Conservation (phyloP, 192 early-diverging fungal genomes). For the Coemansia sp. region DNA sequence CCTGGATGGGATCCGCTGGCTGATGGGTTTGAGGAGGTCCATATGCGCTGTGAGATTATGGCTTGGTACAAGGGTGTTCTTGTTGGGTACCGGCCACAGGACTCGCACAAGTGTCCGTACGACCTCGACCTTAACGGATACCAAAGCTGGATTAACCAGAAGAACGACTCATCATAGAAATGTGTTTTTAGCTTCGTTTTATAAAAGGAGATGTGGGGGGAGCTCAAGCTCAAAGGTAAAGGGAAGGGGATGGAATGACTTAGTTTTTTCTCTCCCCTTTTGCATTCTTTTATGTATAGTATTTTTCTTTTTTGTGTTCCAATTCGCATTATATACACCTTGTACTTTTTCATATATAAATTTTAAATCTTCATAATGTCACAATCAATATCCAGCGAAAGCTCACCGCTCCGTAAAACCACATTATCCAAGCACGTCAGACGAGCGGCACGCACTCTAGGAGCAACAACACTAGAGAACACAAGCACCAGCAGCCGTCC, state of each 20-base stretch:
- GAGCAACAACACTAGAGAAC: neutral
- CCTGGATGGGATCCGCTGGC: slow-evolving; percentile 36
- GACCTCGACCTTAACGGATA: slow-evolving; percentile 32
- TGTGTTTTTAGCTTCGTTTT: too few relatives aligned
- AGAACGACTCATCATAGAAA: too few relatives aligned
- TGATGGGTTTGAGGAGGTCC: slow-evolving; percentile 39
- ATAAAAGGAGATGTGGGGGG: too few relatives aligned
- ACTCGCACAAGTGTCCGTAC: slow-evolving; percentile 25
- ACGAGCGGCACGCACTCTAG: slow-evolving; percentile 37
- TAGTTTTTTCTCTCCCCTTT: too few relatives aligned
- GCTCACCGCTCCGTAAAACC: slow-evolving; percentile 13
- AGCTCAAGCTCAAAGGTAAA: too few relatives aligned
- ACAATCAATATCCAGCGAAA: neutral
- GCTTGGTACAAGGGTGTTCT: slow-evolving; percentile 22
- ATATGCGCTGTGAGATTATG: slow-evolving; percentile 39
- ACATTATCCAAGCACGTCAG: slow-evolving; percentile 27
- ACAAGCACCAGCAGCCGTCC: neutral
- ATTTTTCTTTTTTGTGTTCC: neutral
- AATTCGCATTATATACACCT: too few relatives aligned
- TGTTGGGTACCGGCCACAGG: slow-evolving; percentile 31
- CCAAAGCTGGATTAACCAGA: neutral
- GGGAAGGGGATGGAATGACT: too few relatives aligned
- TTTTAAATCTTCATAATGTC: neutral
- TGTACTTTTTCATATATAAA: neutral
- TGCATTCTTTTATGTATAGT: neutral